These are phyloP conservation scores for Ammopiptanthus mongolicus DNA, from an alignment of 306 rosid genomes.

Conservation along the genomic window DNA sequence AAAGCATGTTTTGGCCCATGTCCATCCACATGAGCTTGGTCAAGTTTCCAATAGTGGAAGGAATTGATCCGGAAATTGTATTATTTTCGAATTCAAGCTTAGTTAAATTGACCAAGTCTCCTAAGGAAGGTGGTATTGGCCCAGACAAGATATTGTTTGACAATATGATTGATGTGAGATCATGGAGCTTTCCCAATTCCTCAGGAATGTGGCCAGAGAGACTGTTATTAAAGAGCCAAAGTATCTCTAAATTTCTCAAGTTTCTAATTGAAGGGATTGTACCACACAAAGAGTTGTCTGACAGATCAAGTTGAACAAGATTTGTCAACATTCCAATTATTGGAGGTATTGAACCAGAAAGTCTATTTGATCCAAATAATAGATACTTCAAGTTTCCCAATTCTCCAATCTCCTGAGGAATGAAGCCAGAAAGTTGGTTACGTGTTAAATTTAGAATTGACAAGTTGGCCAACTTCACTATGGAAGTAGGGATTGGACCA, in stretches of 20 bases:
- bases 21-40: slow-evolving; percentile 14
- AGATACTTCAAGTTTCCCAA: neutral
- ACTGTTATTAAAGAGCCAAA: slow-evolving; percentile 5
- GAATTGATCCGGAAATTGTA: slow-evolving; percentile 19
- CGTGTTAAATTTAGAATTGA: neutral
- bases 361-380: neutral
- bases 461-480: neutral
- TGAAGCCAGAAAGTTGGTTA: neutral
- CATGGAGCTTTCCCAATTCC: slow-evolving; percentile 14
- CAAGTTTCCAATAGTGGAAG: slow-evolving; percentile 31
- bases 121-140: slow-evolving; percentile 24
- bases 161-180: slow-evolving; percentile 6
- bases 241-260: neutral
- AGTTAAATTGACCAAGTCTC: slow-evolving; percentile 18
- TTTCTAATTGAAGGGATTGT: slow-evolving; percentile 25
- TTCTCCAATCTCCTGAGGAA: neutral
- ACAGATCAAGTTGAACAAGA: slow-evolving; percentile 20
- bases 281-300: slow-evolving; percentile 11
- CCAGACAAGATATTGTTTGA: neutral
- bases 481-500: neutral
- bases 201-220: slow-evolving; percentile 25
- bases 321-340: slow-evolving; percentile 21
- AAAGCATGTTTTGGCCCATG: neutral
- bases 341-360: slow-evolving; percentile 17
- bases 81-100: neutral